These are phyloP conservation scores for Rhizophagus sp. DNA, from an alignment of 192 early-diverging fungal genomes.

Conservation along the genomic window DNA sequence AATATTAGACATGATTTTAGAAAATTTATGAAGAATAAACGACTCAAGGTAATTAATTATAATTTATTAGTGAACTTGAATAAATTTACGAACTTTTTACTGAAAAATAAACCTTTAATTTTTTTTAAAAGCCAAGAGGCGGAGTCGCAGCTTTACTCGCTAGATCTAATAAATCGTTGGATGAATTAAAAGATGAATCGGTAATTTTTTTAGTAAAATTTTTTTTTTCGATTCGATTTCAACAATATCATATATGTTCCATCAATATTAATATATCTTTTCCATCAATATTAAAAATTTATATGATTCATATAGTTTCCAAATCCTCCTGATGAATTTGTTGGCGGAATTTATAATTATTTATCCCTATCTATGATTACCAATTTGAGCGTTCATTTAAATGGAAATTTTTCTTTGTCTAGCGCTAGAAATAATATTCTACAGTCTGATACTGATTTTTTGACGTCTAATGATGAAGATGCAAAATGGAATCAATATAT, in stretches of 20 bases:
- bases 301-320: not conserved
- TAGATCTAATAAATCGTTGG: not conserved
- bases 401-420: constrained; percentile 40
- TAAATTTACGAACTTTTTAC: too few species aligned
- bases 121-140: not conserved
- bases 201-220: not conserved
- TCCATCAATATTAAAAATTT: too few species aligned
- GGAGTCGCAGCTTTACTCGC: constrained; percentile 2
- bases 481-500: constrained; percentile 21
- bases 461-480: not conserved
- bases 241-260: too few species aligned
- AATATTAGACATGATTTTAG: not conserved
- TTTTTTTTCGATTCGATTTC: too few species aligned
- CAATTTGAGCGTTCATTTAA: constrained; percentile 37
- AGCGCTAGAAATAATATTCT: constrained; percentile 33
- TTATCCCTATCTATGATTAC: constrained; percentile 37
- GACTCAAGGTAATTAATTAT: not conserved
- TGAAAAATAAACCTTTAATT: not conserved
- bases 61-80: not conserved
- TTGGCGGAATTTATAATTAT: constrained; percentile 35
- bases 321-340: not conserved
- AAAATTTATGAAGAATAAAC: not conserved
- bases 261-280: not conserved
- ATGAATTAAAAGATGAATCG: not conserved
- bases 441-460: not conserved